Evolutionary conservation across 2,329 filamentous ascomycete species (phyloP).

Genomic region (Dryadomyces quercivorus): DNA sequence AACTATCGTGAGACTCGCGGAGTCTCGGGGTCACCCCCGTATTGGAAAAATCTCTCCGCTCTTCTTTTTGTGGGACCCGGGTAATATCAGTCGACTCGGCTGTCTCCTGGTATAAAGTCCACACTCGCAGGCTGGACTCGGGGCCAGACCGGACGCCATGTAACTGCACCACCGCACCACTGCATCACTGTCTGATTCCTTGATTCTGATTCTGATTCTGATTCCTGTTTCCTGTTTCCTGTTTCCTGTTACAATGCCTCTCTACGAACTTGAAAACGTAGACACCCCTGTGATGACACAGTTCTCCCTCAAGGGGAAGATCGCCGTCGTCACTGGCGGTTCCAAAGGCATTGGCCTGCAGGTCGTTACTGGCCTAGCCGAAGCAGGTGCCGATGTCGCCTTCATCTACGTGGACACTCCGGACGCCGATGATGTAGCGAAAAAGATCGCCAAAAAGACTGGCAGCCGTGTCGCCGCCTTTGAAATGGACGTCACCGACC

Average conservation of each 20-base stretch:
- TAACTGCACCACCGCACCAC: too few species aligned
- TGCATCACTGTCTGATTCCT: too few species aligned
- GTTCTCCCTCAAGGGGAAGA: not conserved
- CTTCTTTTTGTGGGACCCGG: too few species aligned
- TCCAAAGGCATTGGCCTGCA: not conserved
- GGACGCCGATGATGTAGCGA: not conserved
- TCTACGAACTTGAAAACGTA: not conserved
- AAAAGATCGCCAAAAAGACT: not conserved
- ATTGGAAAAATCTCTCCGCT: too few species aligned
- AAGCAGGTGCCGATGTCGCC: not conserved
- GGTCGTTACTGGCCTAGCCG: not conserved
- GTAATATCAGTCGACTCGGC: too few species aligned
- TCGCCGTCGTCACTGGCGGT: not conserved
- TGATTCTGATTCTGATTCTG: not conserved
- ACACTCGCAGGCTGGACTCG: too few species aligned
- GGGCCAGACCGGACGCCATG: too few species aligned
- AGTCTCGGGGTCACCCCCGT: too few species aligned
- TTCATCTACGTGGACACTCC: not conserved
- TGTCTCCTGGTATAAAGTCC: too few species aligned
- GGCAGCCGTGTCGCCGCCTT: not conserved
- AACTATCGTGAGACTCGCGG: too few species aligned
- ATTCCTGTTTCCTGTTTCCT: not conserved
- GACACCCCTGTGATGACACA: not conserved
- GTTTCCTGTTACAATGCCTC: not conserved
- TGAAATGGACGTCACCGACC: not conserved